Base-by-base conservation (phyloP, 139 green algal species). In the Astrephomene gubernaculifera region DNA sequence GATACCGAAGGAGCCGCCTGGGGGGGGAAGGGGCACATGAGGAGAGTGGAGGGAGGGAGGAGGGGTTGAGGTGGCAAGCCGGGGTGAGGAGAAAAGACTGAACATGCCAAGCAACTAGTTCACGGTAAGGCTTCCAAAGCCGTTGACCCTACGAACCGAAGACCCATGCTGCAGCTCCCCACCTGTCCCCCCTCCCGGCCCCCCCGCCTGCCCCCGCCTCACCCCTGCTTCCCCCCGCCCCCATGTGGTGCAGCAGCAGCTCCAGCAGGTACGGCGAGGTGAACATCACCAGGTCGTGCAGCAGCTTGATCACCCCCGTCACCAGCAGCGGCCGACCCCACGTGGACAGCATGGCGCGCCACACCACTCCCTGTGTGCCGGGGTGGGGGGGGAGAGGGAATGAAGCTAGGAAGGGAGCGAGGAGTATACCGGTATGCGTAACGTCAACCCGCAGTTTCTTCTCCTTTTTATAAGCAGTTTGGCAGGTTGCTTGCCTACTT, bases 231-330 rank as follows among this genome's bases (percentile, higher is more conserved):
- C 83, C 83, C 31, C 88, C 65, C 35, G 39, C 61, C 31, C 21
- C 43, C 76, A 94, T 87, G 79, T 93, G 89, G 44, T 91, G 85
- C 44, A 98, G 90, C 67, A 98, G 91, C 65, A 89, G 86, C 86
- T 95, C 84, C 71, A 98, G 81, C 27, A 98, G 86, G 81, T 91
- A 92, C 19, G 96, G 95, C 24, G 92, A 89, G n/a, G 78, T 74
- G 70, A 98, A 95, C 93, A 97, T 95, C 65, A 97, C 75, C 49
- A 83, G 31, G 87, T 97, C 95, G 64, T 97, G 94, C 29, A 93
- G 54, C 19, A 98, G 68, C 88, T 98, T 97, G 35, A 96, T 38
- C 29, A 93, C 29, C 38, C 90, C 95, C 0, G 93, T 92, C 52
- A 81, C 29, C 2, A 89, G 33, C 41, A 95, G 93, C 2, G 67